These are phyloP conservation scores for Aspergillus sp. DNA, from an alignment of 2,329 filamentous ascomycete genomes.

Conservation along the genomic window DNA sequence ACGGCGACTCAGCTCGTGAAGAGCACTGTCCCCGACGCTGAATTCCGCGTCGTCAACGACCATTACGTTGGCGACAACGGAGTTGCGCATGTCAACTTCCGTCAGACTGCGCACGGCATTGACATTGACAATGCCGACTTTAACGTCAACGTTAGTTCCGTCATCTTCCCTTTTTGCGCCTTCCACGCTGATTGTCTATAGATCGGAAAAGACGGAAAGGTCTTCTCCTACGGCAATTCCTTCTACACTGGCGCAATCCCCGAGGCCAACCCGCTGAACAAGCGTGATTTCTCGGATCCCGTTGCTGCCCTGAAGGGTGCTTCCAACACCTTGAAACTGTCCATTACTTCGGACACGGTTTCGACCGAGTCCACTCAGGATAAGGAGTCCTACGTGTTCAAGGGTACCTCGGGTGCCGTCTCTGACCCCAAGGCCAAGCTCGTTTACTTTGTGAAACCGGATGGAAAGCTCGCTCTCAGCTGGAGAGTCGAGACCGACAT, in stretches of 20 bases:
- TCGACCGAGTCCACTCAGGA: neutral
- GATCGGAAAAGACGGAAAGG: constrained; percentile 15
- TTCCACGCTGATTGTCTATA: neutral
- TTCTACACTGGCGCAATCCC: constrained; percentile 13
- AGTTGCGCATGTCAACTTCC: constrained; percentile 16
- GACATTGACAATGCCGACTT: constrained; percentile 19
- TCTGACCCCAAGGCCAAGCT: constrained; percentile 14
- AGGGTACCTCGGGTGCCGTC: constrained; percentile 9
- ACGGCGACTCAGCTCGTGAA: constrained; percentile 8
- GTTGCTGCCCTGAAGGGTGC: constrained; percentile 7
- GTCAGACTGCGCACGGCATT: constrained; percentile 12
- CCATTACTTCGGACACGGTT: neutral
- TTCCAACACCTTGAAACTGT: constrained; percentile 2
- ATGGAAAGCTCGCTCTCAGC: constrained; percentile 6
- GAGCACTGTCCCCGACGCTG: neutral
- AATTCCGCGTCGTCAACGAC: constrained; percentile 14
- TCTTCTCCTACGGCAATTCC: constrained; percentile 17
- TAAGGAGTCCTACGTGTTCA: constrained; percentile 8
- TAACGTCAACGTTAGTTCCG: constrained; percentile 15
- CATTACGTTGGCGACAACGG: constrained; percentile 17
- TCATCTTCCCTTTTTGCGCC: too few species aligned
- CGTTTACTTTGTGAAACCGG: constrained; percentile 11
- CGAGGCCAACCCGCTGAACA: neutral
- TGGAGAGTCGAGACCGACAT: constrained; percentile 17
- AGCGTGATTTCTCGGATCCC: constrained; percentile 5